A percentile compares a stretch with the other conserved stretches of the same genome.
Conservation (phyloP, 1,284 basidiomycete species). For the Bothia castanella region DNA sequence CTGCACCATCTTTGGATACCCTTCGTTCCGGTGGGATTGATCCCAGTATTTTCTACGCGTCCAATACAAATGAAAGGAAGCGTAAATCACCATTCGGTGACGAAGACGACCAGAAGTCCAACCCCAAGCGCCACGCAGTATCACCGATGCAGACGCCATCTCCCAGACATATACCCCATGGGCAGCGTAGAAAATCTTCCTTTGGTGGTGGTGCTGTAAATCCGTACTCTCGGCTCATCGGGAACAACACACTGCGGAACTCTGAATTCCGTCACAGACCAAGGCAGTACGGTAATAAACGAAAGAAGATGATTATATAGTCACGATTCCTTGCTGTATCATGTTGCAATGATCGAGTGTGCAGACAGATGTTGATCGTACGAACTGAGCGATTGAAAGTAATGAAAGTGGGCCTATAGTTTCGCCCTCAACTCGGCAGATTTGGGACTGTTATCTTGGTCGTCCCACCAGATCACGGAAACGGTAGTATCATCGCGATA, state of each 20-base stretch:
- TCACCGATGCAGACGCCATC: slow-evolving; percentile 28
- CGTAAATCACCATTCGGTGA: slow-evolving; percentile 39
- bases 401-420: slow-evolving; percentile 28
- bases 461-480: slow-evolving; percentile 84
- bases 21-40: slow-evolving; percentile 34
- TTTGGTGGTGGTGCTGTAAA: slow-evolving; percentile 34
- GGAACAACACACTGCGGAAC: slow-evolving; percentile 35
- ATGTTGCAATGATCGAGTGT: slow-evolving; percentile 4
- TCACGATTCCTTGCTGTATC: slow-evolving; percentile 11
- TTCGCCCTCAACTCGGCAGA: slow-evolving; percentile 37
- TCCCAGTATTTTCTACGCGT: slow-evolving; percentile 47
- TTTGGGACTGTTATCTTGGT: slow-evolving; percentile 39
- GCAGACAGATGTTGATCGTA: background rate
- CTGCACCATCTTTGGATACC: slow-evolving; percentile 25
- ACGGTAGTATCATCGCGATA: slow-evolving; percentile 89
- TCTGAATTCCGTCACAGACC: slow-evolving; percentile 23
- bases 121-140: slow-evolving; percentile 24
- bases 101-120: slow-evolving; percentile 24
- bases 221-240: slow-evolving; percentile 35
- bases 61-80: slow-evolving; percentile 34
- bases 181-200: slow-evolving; percentile 30
- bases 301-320: slow-evolving; percentile 31
- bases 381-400: background rate
- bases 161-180: slow-evolving; percentile 22
- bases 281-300: slow-evolving; percentile 31